These are phyloP conservation scores for Arachnomyces sp. DNA, from an alignment of 2,329 filamentous ascomycete genomes.

Conservation along the genomic window DNA sequence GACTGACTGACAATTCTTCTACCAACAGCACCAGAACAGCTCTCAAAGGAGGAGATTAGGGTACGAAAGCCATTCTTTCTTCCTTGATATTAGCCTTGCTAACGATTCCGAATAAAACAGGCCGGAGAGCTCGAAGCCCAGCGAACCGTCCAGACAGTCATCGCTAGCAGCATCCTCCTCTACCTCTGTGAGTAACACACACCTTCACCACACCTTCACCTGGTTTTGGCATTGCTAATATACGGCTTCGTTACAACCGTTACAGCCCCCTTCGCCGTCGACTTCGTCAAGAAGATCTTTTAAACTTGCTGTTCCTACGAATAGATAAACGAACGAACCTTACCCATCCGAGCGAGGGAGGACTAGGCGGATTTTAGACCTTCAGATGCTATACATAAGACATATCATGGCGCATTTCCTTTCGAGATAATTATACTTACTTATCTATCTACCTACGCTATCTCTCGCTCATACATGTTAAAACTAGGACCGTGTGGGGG, in stretches of 20 bases:
- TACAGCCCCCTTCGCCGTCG: conserved; percentile 42
- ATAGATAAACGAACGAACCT: too few species aligned
- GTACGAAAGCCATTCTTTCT: conserved; percentile 20
- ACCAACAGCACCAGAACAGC: conserved; percentile 33
- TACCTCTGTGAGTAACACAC: conserved; percentile 51
- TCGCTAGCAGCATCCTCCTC: conserved; percentile 47
- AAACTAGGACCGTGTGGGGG: too few species aligned
- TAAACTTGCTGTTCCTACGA: conserved; percentile 19
- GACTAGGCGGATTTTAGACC: too few species aligned
- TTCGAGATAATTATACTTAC: too few species aligned
- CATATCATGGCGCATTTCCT: too few species aligned
- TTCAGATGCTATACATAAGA: too few species aligned
- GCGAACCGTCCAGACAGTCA: conserved; percentile 46
- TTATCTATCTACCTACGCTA: too few species aligned
- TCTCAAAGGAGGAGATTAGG: conserved; percentile 39
- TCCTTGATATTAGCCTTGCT: not conserved
- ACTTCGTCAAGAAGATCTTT: conserved; percentile 41
- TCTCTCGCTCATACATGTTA: too few species aligned
- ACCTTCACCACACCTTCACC: conserved; percentile 1
- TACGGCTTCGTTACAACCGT: not conserved
- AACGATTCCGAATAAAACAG: conserved; percentile 15
- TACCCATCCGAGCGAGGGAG: too few species aligned
- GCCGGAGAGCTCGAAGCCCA: conserved; percentile 46
- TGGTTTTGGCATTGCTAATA: too few species aligned
- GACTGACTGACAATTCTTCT: conserved; percentile 1